Base-by-base conservation (phyloP, 805 yeast species). In the Yarrowia deformans region DNA sequence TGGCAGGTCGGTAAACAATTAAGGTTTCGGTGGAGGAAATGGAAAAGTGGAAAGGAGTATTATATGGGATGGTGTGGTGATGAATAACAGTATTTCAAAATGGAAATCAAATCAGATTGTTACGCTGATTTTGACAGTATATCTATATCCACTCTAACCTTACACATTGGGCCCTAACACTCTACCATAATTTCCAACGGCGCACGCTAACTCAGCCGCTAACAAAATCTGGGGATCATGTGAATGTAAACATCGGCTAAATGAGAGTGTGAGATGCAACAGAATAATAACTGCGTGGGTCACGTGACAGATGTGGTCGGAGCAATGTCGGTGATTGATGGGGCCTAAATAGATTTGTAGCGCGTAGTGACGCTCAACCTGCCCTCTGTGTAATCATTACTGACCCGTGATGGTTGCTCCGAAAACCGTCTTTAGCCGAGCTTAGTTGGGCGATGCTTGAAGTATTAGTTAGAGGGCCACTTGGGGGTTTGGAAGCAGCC, bases 341-440 rank as follows among this genome's bases (percentile, higher is more conserved):
- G 4, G 4, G 29, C 29, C 29, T 23, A 23, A 23, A 23, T 23
- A 23, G 29, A 2, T 23, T 23, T 2, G 29, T 23, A 23, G 29
- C 4, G 29, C 29, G 29, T 23, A 23, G 29, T 4, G 29, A 23
- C 4, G 29, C 29, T 23, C 29, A 23, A 23, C 29, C 29, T 23
- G 29, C 29, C 37, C 37, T 34, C 37, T 34, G 37, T 34, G 37
- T 34, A 3, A 9, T 34, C 37, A 34, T 34, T 34, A 23, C 29
- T 23, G 29, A 23, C 29, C 29, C 4, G 3, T 4, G 29, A 23
- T n/a, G 18, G 29, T 34, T 54, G 58, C 43, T 54, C 43, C 58
- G 58, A 54, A 54, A 54, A 54, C 58, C 58, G 58, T 54, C 43
- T 9, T 35, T 54, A 54, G 43, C 58, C 58, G 58, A 54, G 39